A percentile compares a stretch with the other conserved stretches of the same genome.
Conservation (phyloP, 306 rosid genomes). For the Castanospermum australe region DNA sequence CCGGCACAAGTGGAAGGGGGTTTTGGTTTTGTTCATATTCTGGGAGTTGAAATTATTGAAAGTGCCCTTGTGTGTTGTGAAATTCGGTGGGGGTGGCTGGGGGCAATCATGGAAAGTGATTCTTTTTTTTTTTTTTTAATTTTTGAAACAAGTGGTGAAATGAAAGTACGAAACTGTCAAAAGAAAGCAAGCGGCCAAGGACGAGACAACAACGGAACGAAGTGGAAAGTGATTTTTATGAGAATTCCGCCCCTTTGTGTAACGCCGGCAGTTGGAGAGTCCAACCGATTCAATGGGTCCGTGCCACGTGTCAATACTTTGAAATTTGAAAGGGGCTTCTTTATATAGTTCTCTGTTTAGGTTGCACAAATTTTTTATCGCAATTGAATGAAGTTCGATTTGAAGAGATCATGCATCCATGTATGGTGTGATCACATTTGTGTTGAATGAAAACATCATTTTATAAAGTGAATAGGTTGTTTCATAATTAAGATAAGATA, state of each 20-base stretch:
- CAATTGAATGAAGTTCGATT: no score
- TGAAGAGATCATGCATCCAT: no score
- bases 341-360: no score
- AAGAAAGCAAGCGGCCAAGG: background rate
- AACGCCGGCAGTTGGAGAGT: conserved; percentile 14
- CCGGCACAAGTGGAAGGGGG: conserved; percentile 35
- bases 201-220: background rate
- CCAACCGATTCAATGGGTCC: background rate
- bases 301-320: background rate
- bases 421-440: no score
- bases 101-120: conserved; percentile 3
- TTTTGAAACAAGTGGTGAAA: background rate
- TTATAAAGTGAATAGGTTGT: no score
- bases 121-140: conserved; percentile 5
- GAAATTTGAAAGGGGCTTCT: background rate
- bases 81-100: background rate
- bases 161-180: no score
- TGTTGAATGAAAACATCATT: no score
- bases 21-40: background rate
- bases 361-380: no score
- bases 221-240: background rate
- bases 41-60: background rate
- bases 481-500: no score
- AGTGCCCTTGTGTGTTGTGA: background rate
- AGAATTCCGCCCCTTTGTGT: conserved; percentile 21